A percentile compares a stretch with the other conserved stretches of the same genome.
These are phyloP conservation scores for Oligophagozyma castellii DNA, from an alignment of 1,139 yeast genomes.

Conservation along the genomic window DNA sequence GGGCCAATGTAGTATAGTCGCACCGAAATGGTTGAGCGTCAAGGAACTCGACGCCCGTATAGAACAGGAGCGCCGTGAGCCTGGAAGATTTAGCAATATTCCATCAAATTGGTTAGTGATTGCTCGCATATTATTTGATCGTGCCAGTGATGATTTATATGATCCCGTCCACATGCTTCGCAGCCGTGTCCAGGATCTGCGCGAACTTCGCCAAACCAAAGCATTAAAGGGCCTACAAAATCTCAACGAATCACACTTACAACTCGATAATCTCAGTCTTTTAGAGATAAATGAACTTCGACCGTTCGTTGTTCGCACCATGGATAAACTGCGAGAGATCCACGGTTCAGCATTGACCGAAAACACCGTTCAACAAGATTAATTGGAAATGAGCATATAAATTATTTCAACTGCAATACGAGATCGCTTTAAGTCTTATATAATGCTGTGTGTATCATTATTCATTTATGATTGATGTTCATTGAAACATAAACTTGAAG, in stretches of 20 bases:
- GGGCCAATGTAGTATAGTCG: conserved; percentile 70
- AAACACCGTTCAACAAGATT: conserved; percentile 4
- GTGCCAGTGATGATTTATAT: conserved; percentile 61
- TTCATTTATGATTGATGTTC: too few species aligned
- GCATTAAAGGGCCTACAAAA: conserved; percentile 66
- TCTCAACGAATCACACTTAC: conserved; percentile 72
- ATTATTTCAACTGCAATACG: too few species aligned
- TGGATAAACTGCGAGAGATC: conserved; percentile 57
- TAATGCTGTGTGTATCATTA: too few species aligned
- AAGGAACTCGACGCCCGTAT: conserved; percentile 42
- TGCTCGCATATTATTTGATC: conserved; percentile 46
- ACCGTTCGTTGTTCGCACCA: conserved; percentile 64
- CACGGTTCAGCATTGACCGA: conserved; percentile 25
- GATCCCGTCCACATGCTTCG: conserved; percentile 51
- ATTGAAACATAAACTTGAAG: too few species aligned
- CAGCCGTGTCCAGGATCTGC: conserved; percentile 55
- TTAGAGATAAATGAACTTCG: conserved; percentile 81
- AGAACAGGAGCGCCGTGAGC: conserved; percentile 51
- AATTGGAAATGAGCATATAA: too few species aligned
- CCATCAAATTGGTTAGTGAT: conserved; percentile 87
- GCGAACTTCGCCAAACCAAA: conserved; percentile 74
- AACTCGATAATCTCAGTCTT: conserved; percentile 67
- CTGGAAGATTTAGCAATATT: conserved; percentile 49
- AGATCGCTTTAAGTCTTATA: too few species aligned
- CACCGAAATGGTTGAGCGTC: conserved; percentile 76